phyloP scores from a whole-genome alignment of 768 basidiomycete genomes.

The Mycena pura region DNA sequence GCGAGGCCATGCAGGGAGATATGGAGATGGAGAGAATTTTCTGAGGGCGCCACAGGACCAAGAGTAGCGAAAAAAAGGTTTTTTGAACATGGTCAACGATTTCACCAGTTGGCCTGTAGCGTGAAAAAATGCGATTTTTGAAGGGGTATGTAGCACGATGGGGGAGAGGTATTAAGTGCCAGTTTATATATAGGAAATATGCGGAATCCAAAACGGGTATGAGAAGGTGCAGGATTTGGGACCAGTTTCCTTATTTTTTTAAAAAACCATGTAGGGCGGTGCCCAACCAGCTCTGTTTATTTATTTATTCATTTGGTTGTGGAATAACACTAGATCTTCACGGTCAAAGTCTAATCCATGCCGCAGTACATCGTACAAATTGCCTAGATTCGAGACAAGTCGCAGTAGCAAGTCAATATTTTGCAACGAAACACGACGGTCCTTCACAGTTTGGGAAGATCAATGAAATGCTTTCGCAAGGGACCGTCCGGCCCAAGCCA shows the following conservation, averaged over 20 bases:
- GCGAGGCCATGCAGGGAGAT: background rate
- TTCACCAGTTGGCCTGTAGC: background rate
- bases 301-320: no score
- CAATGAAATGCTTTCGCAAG: conserved; percentile 2
- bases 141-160: background rate
- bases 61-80: background rate
- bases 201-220: background rate
- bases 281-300: no score
- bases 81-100: background rate
- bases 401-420: background rate
- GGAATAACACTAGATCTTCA: no score
- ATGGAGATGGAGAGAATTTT: background rate
- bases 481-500: conserved; percentile 5
- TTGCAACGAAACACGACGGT: background rate
- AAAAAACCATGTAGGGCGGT: no score
- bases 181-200: background rate
- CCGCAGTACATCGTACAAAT: background rate
- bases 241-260: no score
- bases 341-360: background rate
- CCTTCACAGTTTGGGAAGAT: background rate
- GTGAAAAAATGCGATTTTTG: background rate
- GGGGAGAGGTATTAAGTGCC: background rate
- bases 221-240: conserved; percentile 1
- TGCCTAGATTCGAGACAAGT: background rate
- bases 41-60: background rate